Percentiles rank a stretch among this genome's conserved stretches.
Evolutionary conservation across 805 yeast species (phyloP).

Genomic region (Metschnikowia gruessii): DNA sequence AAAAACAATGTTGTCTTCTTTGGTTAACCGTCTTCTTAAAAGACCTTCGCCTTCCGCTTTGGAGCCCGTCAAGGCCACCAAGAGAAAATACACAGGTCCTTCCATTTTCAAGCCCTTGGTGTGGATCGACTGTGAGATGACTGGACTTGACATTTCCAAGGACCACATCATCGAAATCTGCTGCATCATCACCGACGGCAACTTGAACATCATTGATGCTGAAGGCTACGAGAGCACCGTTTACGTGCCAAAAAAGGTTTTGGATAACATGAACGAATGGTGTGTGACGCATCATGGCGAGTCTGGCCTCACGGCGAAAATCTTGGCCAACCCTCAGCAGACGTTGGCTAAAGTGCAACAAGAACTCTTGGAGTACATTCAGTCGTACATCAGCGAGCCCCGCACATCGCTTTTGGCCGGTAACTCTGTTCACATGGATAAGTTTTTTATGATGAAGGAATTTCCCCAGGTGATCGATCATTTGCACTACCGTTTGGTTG

Average conservation of each 20-base stretch:
- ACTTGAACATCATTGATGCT: conserved; percentile 65
- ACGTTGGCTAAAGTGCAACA: conserved; percentile 59
- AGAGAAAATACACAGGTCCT: conserved; percentile 11
- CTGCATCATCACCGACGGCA: conserved; percentile 83
- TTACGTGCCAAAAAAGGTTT: conserved; percentile 55
- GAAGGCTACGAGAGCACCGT: conserved; percentile 79
- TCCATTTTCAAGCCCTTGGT: conserved; percentile 49
- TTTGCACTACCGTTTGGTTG: conserved; percentile 75
- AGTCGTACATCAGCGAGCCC: conserved; percentile 48
- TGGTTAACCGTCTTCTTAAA: conserved; percentile 12
- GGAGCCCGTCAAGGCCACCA: conserved; percentile 12
- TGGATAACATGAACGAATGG: conserved; percentile 86
- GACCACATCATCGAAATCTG: conserved; percentile 91
- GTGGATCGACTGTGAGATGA: conserved; percentile 99
- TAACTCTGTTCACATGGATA: conserved; percentile 88
- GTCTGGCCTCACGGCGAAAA: conserved; percentile 73
- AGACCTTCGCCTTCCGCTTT: conserved; percentile 10
- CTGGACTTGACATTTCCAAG: conserved; percentile 77
- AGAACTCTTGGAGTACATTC: conserved; percentile 62
- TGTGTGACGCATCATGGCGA: conserved; percentile 76
- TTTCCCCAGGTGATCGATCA: conserved; percentile 70
- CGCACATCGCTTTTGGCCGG: conserved; percentile 80
- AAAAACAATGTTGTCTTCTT: conserved; percentile 13
- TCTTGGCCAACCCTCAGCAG: conserved; percentile 50
- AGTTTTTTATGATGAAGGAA: conserved; percentile 76